Conservation (phyloP, 1,284 basidiomycete species). For the Pterula multifida region DNA sequence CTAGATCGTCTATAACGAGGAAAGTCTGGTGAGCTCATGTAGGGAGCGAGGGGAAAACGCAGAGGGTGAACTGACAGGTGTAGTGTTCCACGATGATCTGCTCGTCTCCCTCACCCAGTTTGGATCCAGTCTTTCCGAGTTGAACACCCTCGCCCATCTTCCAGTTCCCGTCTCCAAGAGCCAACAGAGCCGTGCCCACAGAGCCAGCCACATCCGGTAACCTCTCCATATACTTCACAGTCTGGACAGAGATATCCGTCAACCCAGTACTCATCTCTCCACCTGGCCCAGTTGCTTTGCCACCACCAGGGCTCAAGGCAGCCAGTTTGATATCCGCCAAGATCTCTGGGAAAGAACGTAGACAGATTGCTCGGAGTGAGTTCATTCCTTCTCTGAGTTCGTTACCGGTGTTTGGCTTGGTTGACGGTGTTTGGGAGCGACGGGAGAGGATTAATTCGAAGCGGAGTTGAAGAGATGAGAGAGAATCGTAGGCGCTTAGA, state of each 20-base stretch:
- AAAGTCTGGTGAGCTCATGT: constrained; percentile 6
- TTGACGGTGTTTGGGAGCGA: constrained; percentile 20
- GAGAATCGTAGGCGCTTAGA: constrained; percentile 48
- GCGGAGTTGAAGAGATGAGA: constrained; percentile 38
- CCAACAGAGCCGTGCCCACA: constrained; percentile 47
- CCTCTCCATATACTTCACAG: constrained; percentile 53
- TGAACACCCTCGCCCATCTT: constrained; percentile 74
- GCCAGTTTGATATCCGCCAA: constrained; percentile 60
- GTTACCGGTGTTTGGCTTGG: constrained; percentile 38
- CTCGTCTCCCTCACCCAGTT: constrained; percentile 41
- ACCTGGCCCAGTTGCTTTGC: constrained; percentile 24
- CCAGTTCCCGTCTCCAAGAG: constrained; percentile 77
- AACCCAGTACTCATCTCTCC: constrained; percentile 46
- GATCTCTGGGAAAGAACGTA: constrained; percentile 72
- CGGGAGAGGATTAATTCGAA: constrained; percentile 35
- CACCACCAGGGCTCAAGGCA: constrained; percentile 9
- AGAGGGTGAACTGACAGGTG: constrained; percentile 35
- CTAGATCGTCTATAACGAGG: constrained; percentile 45
- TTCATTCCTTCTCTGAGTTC: constrained; percentile 60
- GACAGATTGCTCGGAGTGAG: constrained; percentile 49
- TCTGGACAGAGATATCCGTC: constrained; percentile 53
- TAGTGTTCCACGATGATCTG: constrained; percentile 59
- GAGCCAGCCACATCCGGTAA: constrained; percentile 58
- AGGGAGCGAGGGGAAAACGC: not conserved
- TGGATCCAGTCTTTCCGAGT: constrained; percentile 32